Evolutionary conservation across 805 yeast genomes (phyloP), one percentile per base, ranked within the genome.

Genomic region (Scheffersomyces coipomensis): DNA sequence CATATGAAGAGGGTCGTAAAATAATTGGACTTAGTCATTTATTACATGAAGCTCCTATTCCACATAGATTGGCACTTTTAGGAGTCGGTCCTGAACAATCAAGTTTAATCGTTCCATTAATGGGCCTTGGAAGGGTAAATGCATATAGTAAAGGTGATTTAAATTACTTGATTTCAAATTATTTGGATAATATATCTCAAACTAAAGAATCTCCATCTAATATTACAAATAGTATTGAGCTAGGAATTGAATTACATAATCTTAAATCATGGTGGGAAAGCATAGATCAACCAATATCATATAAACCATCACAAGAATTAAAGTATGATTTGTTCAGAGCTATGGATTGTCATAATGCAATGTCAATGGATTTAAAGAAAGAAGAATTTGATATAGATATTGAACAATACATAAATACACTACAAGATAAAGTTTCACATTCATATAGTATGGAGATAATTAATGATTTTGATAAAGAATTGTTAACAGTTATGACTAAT

Each of bases 11-110:
- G 10, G 64, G 65, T 1, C 49, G 73, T 24, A 39, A 51, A 3
- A 43, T 60, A 2, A 41, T 61, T 38, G 73, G 73, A 0, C 62
- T 62, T 0, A 51, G 55, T 15, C 68, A 64, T 44, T 41, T 72
- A 13, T 45, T 55, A 17, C 50, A 56, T 36, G 15, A 47, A 2
- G 58, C 63, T 19, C 58, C 67, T 0, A 45, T 29, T 2, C 62
- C 76, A 1, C 43, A 56, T 3, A 47, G 66, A 33, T 34, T 66
- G 3, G 52, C 55, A 2, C 51, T 67, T 30, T 35, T 65, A 7
- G 70, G 71, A 6, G 23, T 49, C 11, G 51, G 54, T 2, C 46
- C 47, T 1, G 19, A 36, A 9, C 43, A 49, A 13, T 41, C 52
- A 5, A 45, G 60, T 1, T 42, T 63, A 10, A 49, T 58, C 2